Percentiles rank a stretch among this genome's conserved stretches.
phyloP scores from a whole-genome alignment of 352 stramenopile genomes.

The Phytophthora capsici region DNA sequence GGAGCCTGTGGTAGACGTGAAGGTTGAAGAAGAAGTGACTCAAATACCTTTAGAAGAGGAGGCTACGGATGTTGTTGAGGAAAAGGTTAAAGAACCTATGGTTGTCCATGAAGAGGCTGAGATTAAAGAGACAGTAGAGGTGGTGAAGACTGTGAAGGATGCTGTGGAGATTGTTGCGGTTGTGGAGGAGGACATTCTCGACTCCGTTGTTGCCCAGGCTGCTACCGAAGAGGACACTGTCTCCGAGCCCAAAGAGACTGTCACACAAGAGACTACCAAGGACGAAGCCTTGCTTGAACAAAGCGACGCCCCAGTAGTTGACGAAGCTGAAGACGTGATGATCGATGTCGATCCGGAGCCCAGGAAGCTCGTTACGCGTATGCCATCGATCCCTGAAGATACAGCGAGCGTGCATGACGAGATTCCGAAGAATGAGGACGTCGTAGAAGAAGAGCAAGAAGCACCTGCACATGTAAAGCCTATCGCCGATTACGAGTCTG shows the following conservation, averaged over 20 bases:
- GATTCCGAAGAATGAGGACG: background rate
- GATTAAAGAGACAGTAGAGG: background rate
- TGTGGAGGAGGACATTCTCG: background rate
- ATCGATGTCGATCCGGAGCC: slow-evolving; percentile 7
- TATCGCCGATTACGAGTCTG: slow-evolving; percentile 18
- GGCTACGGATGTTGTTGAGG: background rate
- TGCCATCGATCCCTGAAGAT: slow-evolving; percentile 20
- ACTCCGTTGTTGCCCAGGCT: background rate
- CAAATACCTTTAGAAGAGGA: background rate
- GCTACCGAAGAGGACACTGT: slow-evolving; percentile 9
- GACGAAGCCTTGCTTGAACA: background rate
- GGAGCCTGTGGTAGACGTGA: background rate
- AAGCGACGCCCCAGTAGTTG: background rate
- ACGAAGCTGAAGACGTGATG: slow-evolving; percentile 9
- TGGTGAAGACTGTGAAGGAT: slow-evolving; percentile 16
- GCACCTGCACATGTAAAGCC: slow-evolving; percentile 4
- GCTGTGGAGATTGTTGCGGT: slow-evolving; percentile 6
- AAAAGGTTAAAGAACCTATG: background rate
- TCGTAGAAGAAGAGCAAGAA: background rate
- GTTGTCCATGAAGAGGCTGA: background rate
- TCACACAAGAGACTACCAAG: too few species aligned
- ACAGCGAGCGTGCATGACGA: background rate
- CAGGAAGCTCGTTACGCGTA: slow-evolving; percentile 10
- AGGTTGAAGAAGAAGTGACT: background rate
- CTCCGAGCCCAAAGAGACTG: background rate